Conservation (phyloP, 2,329 filamentous ascomycete species). For the Pezicula neosporulosa region DNA sequence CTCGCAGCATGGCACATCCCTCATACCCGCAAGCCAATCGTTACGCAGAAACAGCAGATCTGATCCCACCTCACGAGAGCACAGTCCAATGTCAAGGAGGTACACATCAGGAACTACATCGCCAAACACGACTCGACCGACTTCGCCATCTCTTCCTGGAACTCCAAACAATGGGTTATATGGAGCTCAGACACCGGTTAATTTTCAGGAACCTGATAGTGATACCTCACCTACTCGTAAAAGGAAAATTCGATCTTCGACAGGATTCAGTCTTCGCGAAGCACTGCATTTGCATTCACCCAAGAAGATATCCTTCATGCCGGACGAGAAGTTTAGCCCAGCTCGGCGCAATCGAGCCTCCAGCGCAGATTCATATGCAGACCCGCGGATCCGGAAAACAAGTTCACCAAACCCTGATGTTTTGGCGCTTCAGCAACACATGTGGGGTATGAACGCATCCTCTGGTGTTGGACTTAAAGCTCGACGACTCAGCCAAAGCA, state of each 20-base stretch:
- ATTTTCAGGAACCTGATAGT: conserved; percentile 9
- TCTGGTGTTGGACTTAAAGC: conserved; percentile 74
- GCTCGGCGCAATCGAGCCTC: conserved; percentile 17
- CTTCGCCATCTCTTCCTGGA: conserved; percentile 43
- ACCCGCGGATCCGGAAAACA: conserved; percentile 18
- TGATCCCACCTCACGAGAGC: conserved; percentile 11
- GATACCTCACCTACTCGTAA: conserved; percentile 36
- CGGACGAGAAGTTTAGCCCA: conserved; percentile 7
- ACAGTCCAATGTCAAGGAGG: conserved; percentile 10
- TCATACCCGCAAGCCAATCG: conserved; percentile 3
- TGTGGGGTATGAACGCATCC: conserved; percentile 61
- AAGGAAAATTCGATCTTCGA: conserved; percentile 42
- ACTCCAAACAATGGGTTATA: conserved; percentile 22
- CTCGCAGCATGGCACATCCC: conserved; percentile 7
- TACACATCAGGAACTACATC: conserved; percentile 19
- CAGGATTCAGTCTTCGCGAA: conserved; percentile 21
- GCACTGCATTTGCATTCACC: conserved; percentile 12
- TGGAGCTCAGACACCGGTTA: conserved; percentile 9
- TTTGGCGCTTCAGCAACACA: conserved; percentile 31
- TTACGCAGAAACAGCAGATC: conserved; percentile 11
- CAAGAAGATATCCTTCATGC: conserved; percentile 14
- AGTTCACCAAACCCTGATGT: conserved; percentile 20
- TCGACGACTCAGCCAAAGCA: conserved; percentile 69
- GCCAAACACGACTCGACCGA: conserved; percentile 15
- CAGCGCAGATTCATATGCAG: conserved; percentile 22